Evolutionary conservation across 2,329 filamentous ascomycete species (phyloP), one percentile per base, ranked within the genome.

Genomic region (Trichoderma atroviride): DNA sequence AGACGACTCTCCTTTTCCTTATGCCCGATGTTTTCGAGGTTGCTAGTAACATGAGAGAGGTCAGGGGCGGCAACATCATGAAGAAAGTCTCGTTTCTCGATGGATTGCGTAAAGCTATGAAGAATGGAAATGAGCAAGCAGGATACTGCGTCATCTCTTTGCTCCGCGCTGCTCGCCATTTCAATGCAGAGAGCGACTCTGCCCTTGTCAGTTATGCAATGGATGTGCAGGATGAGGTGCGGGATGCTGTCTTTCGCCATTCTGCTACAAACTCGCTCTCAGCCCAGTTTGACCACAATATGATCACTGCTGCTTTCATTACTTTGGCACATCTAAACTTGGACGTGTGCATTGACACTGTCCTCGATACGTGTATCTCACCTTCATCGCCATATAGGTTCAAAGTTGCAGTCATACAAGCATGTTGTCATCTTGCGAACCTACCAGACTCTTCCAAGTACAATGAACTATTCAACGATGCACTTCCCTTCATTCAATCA

Each of bases 1-100:
- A 91, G 75, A 88, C 85, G 2, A 84, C 86, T 14, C 79, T 92
- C 5, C 78, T 91, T 11, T 85, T 91, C 70, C 81, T 92, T 10
- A 80, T 91, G 10, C 89, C 89, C 4, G 89, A 92, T 73, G 87
- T 91, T 6, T 92, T 92, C 72, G 88, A 91, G 77, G 88, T 91
- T 40, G 89, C 89, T 31, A 90, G 88, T 77, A 89, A 89, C 76
- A 82, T 91, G 76, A 84, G 88, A 69, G 88, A 91, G 72, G 84
- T 85, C 35, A 91, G 89, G 76, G 87, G 85, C 73, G 83, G 84
- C 67, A 85, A 86, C 73, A 86, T 91, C 77, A 82, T 85, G 19
- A 92, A 91, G 78, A 91, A 90, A 74, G 86, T 90, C 6, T 83
- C 85, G 3, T 91, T 91, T 72, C 80, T 92, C 19, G 89, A 91